Base-by-base conservation (phyloP, 2,329 filamentous ascomycete species). In the Fusarium armeniacum region DNA sequence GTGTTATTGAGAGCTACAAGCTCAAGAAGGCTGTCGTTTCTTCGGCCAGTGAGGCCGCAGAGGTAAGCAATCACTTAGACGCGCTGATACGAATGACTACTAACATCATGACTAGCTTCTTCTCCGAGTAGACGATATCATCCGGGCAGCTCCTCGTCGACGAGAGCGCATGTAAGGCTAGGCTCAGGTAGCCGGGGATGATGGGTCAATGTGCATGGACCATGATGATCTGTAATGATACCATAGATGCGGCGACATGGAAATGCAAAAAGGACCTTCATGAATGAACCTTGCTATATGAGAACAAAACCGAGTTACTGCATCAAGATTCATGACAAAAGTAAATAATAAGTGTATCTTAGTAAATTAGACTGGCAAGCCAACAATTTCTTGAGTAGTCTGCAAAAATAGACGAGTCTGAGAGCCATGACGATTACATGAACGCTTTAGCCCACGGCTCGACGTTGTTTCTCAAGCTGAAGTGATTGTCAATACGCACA, bases 1-100 rank as follows among this genome's bases (percentile, higher is more conserved):
- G 96, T 45, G 94, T 99, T 30, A 91, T 99, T 73, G 96, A 99
- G 84, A 97, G 93, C 81, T 98, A 98, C 86, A 99, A 99, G 87
- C 84, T 99, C 79, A 99, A 99, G 89, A 91, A 90, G 79, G 96
- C 96, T n/a, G 96, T 99, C 57, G 96, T 99, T 53, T 97, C 92
- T 55, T 97, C 94, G 66, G 96, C 96, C 24, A 97, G 93, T 62
- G 96, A 99, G 83, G 96, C 96, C 68, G 94, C 96, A 71, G 96
- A 99, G 88, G 93, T 97, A 85, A 84, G 90, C 79, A 20, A 24
- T 33, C 16, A 18, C 9, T 30, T 30, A n/a, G 15, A 33, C 5
- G 24, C 11, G 5, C 13, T 30, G 7, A 11, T 4, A 16, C 2
- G 20, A 6, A 54, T 0, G 10, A 5, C 9, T 32, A 45, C 76